phyloP scores from a whole-genome alignment of 148 eudicot genomes.

The Polygonum maritimum region DNA sequence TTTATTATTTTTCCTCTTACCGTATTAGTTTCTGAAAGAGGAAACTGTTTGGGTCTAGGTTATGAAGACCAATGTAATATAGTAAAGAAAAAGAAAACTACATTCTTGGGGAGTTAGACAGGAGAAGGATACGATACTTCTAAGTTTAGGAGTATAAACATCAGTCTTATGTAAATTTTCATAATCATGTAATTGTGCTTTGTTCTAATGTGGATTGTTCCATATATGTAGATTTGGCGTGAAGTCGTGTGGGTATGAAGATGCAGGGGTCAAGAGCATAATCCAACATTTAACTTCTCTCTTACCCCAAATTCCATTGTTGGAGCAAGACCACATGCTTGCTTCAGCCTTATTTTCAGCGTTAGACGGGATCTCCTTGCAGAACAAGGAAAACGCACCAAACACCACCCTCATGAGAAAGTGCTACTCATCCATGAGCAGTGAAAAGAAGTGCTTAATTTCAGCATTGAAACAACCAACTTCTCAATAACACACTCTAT shows the following conservation, averaged over 20 bases:
- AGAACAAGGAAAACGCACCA: neutral
- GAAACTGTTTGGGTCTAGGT: no score
- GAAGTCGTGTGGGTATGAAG: slow-evolving; percentile 43
- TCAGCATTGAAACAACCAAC: slow-evolving; percentile 2
- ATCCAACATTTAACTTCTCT: slow-evolving; percentile 25
- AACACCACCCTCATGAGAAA: neutral
- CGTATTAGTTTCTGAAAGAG: no score
- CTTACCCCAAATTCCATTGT: slow-evolving; percentile 17
- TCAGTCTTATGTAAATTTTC: no score
- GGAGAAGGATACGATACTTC: neutral
- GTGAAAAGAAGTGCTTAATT: neutral
- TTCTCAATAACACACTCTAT: neutral
- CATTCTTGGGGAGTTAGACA: neutral
- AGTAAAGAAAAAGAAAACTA: neutral
- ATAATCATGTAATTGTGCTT: no score
- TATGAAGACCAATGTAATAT: no score
- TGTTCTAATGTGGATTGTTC: neutral
- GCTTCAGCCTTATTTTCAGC: neutral
- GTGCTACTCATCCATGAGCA: slow-evolving; percentile 3
- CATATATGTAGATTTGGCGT: slow-evolving; percentile 49
- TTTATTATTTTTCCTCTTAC: no score
- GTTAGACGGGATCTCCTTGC: slow-evolving; percentile 1
- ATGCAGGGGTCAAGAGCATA: slow-evolving; percentile 37
- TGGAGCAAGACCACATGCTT: neutral
- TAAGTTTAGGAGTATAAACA: neutral